These are phyloP conservation scores for Metarhizium brunneum DNA, from an alignment of 2,329 filamentous ascomycete species.

Conservation along the genomic window DNA sequence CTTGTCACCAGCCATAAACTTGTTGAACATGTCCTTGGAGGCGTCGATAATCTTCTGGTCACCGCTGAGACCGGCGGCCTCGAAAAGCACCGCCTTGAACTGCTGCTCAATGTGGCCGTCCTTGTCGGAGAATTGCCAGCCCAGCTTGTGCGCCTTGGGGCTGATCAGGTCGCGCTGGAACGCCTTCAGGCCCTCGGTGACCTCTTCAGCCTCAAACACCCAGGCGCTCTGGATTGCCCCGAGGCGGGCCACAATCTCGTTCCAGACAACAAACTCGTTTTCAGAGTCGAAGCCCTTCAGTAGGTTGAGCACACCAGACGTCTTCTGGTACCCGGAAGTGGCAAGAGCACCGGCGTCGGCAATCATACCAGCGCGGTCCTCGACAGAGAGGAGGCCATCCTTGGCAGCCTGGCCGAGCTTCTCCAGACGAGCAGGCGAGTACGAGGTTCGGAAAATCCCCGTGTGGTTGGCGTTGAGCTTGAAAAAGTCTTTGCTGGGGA, in stretches of 20 bases:
- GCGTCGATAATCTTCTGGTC: slow-evolving; percentile 71
- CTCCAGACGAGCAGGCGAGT: slow-evolving; percentile 70
- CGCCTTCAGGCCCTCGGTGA: slow-evolving; percentile 66
- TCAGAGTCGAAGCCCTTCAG: slow-evolving; percentile 79
- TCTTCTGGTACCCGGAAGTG: slow-evolving; percentile 86
- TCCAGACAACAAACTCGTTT: slow-evolving; percentile 89
- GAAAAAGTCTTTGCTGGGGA: slow-evolving; percentile 79
- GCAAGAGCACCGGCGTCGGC: slow-evolving; percentile 86
- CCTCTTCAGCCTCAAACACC: slow-evolving; percentile 64
- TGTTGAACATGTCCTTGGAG: slow-evolving; percentile 82
- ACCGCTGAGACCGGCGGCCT: slow-evolving; percentile 68
- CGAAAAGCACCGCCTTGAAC: slow-evolving; percentile 89
- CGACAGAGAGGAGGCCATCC: slow-evolving; percentile 59
- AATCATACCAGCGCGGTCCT: slow-evolving; percentile 92
- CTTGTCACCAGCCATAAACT: slow-evolving; percentile 70
- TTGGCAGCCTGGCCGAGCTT: slow-evolving; percentile 86
- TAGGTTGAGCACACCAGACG: slow-evolving; percentile 76
- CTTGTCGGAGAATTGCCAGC: slow-evolving; percentile 76
- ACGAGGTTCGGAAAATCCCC: slow-evolving; percentile 83
- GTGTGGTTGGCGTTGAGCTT: slow-evolving; percentile 96
- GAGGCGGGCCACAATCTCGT: slow-evolving; percentile 75
- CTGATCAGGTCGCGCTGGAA: slow-evolving; percentile 75
- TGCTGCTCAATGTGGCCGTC: slow-evolving; percentile 90
- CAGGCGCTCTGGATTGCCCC: slow-evolving; percentile 74
- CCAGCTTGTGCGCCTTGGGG: slow-evolving; percentile 73